Base-by-base conservation (phyloP, 2,329 filamentous ascomycete species). In the Colletotrichum cuscutae region DNA sequence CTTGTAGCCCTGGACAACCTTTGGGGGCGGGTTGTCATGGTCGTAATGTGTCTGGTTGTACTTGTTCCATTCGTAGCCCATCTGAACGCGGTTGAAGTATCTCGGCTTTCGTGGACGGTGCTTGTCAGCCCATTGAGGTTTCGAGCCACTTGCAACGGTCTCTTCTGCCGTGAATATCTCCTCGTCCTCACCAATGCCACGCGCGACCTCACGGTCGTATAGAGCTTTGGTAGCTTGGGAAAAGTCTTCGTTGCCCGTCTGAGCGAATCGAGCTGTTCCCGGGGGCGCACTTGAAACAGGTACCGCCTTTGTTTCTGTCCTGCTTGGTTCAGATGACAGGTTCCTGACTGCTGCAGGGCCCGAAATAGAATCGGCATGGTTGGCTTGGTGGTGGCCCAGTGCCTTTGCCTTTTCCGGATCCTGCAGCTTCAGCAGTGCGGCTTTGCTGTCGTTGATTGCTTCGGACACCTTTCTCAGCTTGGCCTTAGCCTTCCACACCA, bases 41-140 rank as follows among this genome's bases (percentile, higher is more conserved):
- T 98, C 97, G 84, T 99, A 99, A 84, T 99, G 97, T 13, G 97
- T 99, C 84, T 99, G 97, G 80, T 99, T 99, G 88, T 99, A 99
- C 84, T 99, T 99, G 87, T 99, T 99, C 97, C 97, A 99, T 82
- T 99, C 97, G 82, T 98, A 99, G 65, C 97, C 97, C 94, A 98
- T 98, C 82, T 98, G 95, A 59, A 98, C 95, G 53, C 97, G 93
- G 81, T 98, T 98, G 88, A 99, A 99, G 84, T 98, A 98, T 73
- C 93, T 91, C 13, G 97, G 97, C 83, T 98, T 99, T 75, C 97
- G 90, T 8, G 96, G 95, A 52, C 93, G 90, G 82, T 97, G 93
- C 82, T 96, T 95, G 80, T 91, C 91, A 6, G 93, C 92, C 95
- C 95, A 98, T 75, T 92, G 89, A 4, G 94, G 92, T 76, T 91